Evolutionary conservation across 768 basidiomycete species (phyloP), one percentile per base, ranked within the genome.

Genomic region (Strobilomyces confusus): DNA sequence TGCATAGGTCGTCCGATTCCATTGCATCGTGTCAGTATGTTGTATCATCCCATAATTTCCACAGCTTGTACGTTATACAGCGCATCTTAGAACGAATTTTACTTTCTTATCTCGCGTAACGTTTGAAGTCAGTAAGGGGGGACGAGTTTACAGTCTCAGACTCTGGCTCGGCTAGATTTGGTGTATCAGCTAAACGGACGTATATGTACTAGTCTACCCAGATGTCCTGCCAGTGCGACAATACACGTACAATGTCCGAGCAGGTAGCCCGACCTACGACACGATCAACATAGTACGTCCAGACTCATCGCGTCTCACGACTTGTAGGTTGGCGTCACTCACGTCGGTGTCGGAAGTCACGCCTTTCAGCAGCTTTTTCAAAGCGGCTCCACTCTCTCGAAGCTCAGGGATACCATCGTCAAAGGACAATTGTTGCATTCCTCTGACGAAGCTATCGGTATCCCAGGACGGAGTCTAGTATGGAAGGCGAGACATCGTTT

Each of bases 381-480:
- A 42, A 76, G 80, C 44, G 79, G 79, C 33, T 64, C 67, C 40
- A 77, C 80, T 47, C 73, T 86, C 29, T 78, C 82, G 41, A 87
- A 84, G 68, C 69, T 89, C 57, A 82, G 80, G 66, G 87, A 92
- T 67, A 76, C 79, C 33, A 79, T 82, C 12, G 70, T 87, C 15
- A 76, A 79, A 53, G 84, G 84, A 62, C 78, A 80, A 15, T 67
- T 92, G 17, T 79, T 85, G 58, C 64, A 69, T 46, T 62, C 72
- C 23, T 65, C 72, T 5, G 70, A 76, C 50, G 71, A 69, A 50
- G 64, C 70, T 3, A 65, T 75, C 32, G 82, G 79, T 44, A 73
- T 87, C 9, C 69, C 80, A 52, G 91, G 91, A n/a, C 76, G 91
- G 62, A 91, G 90, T 69, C 69, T 93, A 52, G 83, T 82, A 48